Conservation (phyloP, 306 rosid genomes). For the Quercus suber region DNA sequence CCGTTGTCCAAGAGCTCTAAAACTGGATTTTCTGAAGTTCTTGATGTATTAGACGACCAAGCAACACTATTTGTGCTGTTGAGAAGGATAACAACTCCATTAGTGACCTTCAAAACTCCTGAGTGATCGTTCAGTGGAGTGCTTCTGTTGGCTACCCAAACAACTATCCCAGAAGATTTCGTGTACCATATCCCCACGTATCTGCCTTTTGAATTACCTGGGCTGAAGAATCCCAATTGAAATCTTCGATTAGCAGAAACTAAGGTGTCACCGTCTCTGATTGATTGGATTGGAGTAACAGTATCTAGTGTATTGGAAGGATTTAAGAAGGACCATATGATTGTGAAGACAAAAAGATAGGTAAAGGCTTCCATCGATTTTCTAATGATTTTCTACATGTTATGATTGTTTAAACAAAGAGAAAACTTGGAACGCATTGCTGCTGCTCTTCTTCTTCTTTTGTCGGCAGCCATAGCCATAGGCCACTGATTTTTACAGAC, state of each 20-base stretch:
- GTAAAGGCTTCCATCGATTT: background rate
- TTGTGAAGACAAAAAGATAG: background rate
- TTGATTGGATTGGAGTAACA: constrained; percentile 17
- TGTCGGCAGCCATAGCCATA: too few relatives aligned
- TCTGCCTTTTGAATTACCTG: constrained; percentile 35
- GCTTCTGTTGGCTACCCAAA: constrained; percentile 59
- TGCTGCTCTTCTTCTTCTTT: too few relatives aligned
- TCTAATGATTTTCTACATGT: background rate
- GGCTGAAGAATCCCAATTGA: constrained; percentile 58
- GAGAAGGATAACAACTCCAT: constrained; percentile 36
- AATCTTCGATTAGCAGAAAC: constrained; percentile 38
- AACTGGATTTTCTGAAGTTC: constrained; percentile 7
- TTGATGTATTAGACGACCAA: constrained; percentile 12
- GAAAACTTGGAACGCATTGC: too few relatives aligned
- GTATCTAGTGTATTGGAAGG: constrained; percentile 30
- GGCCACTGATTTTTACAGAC: too few relatives aligned
- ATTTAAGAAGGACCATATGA: constrained; percentile 1
- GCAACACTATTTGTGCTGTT: background rate
- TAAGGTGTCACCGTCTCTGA: constrained; percentile 33
- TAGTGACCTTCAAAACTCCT: constrained; percentile 20
- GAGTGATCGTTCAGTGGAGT: constrained; percentile 34
- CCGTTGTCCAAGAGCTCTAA: constrained; percentile 31
- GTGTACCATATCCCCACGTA: constrained; percentile 61
- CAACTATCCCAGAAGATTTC: constrained; percentile 26
- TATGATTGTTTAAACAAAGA: too few relatives aligned